Evolutionary conservation across 2,329 filamentous ascomycete species (phyloP).

Genomic region (Botryosphaeria dothidea): DNA sequence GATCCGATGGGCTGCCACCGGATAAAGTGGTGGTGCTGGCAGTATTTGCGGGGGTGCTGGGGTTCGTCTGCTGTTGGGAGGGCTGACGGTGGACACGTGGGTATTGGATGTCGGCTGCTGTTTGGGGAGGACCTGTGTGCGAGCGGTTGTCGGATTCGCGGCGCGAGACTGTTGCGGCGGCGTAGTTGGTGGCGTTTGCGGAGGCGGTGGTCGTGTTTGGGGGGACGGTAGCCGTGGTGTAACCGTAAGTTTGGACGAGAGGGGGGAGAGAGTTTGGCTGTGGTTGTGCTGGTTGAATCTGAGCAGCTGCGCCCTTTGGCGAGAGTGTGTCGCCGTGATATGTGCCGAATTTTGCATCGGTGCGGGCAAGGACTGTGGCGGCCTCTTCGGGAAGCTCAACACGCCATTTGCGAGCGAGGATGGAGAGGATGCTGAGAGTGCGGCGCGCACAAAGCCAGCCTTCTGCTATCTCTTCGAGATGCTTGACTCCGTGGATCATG

Average conservation of each 20-base stretch:
- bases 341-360: conserved; percentile 76
- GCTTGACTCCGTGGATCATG: conserved; percentile 85
- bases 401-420: conserved; percentile 86
- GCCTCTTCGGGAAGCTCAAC: conserved; percentile 86
- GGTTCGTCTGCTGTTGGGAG: conserved; percentile 1
- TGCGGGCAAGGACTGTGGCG: conserved; percentile 69
- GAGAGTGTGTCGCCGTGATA: conserved; percentile 41
- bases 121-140: conserved; percentile 23
- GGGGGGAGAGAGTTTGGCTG: background rate
- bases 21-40: background rate
- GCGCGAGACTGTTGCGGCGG: background rate
- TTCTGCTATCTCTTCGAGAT: conserved; percentile 93
- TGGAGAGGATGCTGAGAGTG: conserved; percentile 80
- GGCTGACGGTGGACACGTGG: background rate
- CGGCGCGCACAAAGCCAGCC: conserved; percentile 89
- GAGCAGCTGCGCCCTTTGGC: background rate
- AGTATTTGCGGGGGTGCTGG: background rate
- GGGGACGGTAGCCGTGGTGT: background rate
- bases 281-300: conserved; percentile 22
- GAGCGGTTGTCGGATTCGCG: conserved; percentile 8
- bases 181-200: background rate
- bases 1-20: conserved; percentile 48
- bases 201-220: background rate
- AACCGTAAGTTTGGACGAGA: conserved; percentile 7
- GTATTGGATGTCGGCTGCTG: conserved; percentile 6